A percentile compares a stretch with the other conserved stretches of the same genome.
These are phyloP conservation scores for Agapanthus africanus DNA, from an alignment of 106 monocot genomes.

Conservation along the genomic window DNA sequence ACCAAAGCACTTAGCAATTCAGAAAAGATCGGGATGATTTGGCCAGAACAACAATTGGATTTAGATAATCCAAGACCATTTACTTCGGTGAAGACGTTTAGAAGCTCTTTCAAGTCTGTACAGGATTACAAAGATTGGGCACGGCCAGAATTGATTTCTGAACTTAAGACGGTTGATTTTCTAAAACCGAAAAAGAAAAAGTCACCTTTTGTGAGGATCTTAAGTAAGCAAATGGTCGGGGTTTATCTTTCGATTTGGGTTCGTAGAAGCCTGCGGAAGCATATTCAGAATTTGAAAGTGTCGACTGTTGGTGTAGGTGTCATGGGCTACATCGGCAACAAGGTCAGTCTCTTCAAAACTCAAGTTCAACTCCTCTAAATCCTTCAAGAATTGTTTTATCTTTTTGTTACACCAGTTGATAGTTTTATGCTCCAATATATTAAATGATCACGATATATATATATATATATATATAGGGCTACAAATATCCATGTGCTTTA, in stretches of 20 bases:
- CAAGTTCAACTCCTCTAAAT: not conserved
- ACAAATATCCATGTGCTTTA: no score
- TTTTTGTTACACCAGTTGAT: not conserved
- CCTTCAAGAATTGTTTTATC: not conserved
- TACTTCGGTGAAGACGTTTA: conserved; percentile 25
- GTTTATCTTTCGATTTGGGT: conserved; percentile 71
- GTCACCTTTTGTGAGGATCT: conserved; percentile 51
- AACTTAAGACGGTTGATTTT: conserved; percentile 19
- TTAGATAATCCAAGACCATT: conserved; percentile 22
- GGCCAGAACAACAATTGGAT: conserved; percentile 57
- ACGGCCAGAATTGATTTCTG: conserved; percentile 9
- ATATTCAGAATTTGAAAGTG: conserved; percentile 63
- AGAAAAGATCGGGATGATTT: conserved; percentile 50
- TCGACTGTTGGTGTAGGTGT: conserved; percentile 62
- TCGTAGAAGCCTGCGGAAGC: conserved; percentile 44
- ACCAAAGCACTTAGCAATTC: conserved; percentile 39
- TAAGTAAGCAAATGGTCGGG: conserved; percentile 87
- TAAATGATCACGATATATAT: not conserved
- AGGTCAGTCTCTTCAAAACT: conserved; percentile 28
- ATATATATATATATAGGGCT: not conserved
- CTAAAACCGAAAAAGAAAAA: conserved; percentile 33
- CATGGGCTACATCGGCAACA: conserved; percentile 76
- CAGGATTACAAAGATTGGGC: conserved; percentile 14
- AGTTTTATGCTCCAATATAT: not conserved
- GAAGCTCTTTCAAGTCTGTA: conserved; percentile 43